Evolutionary conservation across 768 basidiomycete genomes (phyloP), one percentile per base, ranked within the genome.

Genomic region (Polyporus arcularius): DNA sequence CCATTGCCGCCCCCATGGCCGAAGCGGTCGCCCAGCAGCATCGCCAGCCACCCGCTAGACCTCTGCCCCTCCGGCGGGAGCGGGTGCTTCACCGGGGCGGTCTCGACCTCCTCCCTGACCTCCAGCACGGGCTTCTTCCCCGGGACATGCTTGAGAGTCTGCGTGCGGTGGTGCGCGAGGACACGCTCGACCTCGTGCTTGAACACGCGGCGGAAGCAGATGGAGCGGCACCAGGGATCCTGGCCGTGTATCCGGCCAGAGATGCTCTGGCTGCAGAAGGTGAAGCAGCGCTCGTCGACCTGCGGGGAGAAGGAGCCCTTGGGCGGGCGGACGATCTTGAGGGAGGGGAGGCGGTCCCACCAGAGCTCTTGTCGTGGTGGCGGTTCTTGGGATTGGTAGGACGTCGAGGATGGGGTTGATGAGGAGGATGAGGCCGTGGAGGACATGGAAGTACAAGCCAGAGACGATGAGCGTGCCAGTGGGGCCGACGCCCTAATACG

Each of bases 51-150:
- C 1, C 58, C 59, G 15, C 57, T 52, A 40, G 57, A 56, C 76
- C 69, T 48, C 78, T 90, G 89, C 12, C 89, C 89, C 66, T 89
- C 88, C 9, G 78, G 74, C 3, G 89, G 89, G 21, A 91, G 76
- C 7, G 86, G 87, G 66, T 85, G 85, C 59, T 77, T 79, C 12
- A 59, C 49, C 0, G 62, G 62, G 1, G 48, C 48, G 4, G 53
- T 40, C 39, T 58, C 55, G 28, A 38, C 56, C 56, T 8, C 50
- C 32, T 55, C 61, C 63, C 52, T 57, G 48, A 43, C 60, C 53
- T 54, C 66, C 53, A 53, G 46, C 51, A 46, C 64, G 53, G 42
- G 64, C 41, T 39, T 68, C 63, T 40, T 47, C 1, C 57, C 62
- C 2, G 62, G 53, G 3, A 18, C 45, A 26, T 41, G 43, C 16